Percentiles rank a stretch among this genome's conserved stretches.
Conservation (phyloP, 176 grass and related monocot species). For the Sorghum bicolor region Sorghum_bicolor_NCBIv3 NC_012879.2:58584501-58585000, state of each 20-base stretch:
- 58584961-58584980: constrained; percentile 49
- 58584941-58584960: not conserved
- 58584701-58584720: not conserved
- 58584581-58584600: not conserved
- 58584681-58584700: constrained; percentile 27
- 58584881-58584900: constrained; percentile 30
- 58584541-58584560: no score
- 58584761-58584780: not conserved
- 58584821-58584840: constrained; percentile 43
- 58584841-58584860: constrained; percentile 40
- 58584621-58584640: constrained; percentile 24
- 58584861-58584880: not conserved
- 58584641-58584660: not conserved
- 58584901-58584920: constrained; percentile 19
- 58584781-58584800: constrained; percentile 19
- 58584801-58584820: constrained; percentile 44
- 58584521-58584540: no score
- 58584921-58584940: not conserved
- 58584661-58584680: constrained; percentile 20
- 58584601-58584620: not conserved
- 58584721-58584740: not conserved
- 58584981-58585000: constrained; percentile 57
- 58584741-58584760: not conserved
- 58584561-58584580: not conserved
- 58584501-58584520: no score